A percentile compares a stretch with the other conserved stretches of the same genome.
These are phyloP conservation scores for Sugiyamaella valdiviana DNA, from an alignment of 805 yeast genomes.

Conservation along the genomic window DNA sequence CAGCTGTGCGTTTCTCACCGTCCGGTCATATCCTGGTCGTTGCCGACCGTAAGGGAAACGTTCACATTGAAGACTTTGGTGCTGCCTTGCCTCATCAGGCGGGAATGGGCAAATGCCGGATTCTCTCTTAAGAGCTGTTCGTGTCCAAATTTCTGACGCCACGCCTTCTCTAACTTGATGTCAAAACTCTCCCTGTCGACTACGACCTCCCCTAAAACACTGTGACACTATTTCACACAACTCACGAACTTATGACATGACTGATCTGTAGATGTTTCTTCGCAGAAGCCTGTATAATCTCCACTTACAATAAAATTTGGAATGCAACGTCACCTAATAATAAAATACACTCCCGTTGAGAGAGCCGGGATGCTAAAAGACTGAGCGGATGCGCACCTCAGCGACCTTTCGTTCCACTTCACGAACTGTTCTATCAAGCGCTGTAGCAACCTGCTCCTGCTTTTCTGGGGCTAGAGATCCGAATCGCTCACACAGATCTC, in stretches of 20 bases:
- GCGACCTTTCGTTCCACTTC: conserved; percentile 30
- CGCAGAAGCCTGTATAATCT: neutral
- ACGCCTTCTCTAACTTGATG: neutral
- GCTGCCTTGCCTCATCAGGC: conserved; percentile 65
- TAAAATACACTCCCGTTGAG: neutral
- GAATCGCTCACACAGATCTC: conserved; percentile 71
- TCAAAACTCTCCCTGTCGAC: neutral
- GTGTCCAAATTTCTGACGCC: too few species aligned
- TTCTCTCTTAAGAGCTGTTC: conserved; percentile 14
- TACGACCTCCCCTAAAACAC: too few species aligned
- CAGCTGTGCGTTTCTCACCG: conserved; percentile 65
- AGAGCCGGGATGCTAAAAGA: conserved; percentile 13
- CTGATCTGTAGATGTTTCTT: neutral
- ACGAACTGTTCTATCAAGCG: conserved; percentile 27
- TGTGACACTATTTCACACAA: neutral
- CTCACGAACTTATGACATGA: neutral
- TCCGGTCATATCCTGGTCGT: conserved; percentile 76
- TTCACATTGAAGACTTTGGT: conserved; percentile 79
- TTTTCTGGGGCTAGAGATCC: conserved; percentile 21
- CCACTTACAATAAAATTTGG: neutral
- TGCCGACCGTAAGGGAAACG: conserved; percentile 74
- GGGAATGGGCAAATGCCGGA: conserved; percentile 30
- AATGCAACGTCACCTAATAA: neutral
- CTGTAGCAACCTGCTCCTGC: conserved; percentile 27
- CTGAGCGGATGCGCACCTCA: conserved; percentile 27